A percentile compares a stretch with the other conserved stretches of the same genome.
These are phyloP conservation scores for Carallia brachiata DNA, from an alignment of 345 rosid genomes.

Conservation along the genomic window DNA sequence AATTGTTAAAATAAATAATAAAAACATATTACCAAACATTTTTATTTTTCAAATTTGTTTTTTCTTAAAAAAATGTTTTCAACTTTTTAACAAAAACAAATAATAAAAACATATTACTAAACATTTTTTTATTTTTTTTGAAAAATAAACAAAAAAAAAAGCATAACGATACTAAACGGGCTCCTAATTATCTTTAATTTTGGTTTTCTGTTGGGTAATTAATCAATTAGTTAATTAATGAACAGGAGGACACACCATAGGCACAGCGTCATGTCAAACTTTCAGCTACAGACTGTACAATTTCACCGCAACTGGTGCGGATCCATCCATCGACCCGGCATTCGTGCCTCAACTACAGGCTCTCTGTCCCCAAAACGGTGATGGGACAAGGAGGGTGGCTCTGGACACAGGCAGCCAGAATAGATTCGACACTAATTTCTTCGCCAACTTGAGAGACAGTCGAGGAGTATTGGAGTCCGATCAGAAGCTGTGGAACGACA, in stretches of 20 bases:
- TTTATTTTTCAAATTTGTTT: too few species aligned
- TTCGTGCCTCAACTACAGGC: conserved; percentile 50
- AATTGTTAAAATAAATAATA: too few species aligned
- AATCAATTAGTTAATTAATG: too few species aligned
- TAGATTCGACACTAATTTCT: conserved; percentile 47
- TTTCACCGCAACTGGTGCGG: neutral
- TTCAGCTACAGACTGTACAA: conserved; percentile 32
- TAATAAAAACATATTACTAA: too few species aligned
- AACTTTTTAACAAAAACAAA: too few species aligned
- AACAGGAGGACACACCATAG: conserved; percentile 61
- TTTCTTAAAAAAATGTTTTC: too few species aligned
- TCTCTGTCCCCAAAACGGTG: conserved; percentile 24
- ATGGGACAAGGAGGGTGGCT: conserved; percentile 36
- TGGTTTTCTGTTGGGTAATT: too few species aligned
- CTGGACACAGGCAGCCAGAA: conserved; percentile 47
- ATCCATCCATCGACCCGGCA: conserved; percentile 37
- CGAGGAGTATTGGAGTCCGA: conserved; percentile 48
- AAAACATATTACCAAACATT: too few species aligned
- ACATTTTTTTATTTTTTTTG: too few species aligned
- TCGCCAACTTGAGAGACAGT: conserved; percentile 39
- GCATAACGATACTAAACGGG: too few species aligned
- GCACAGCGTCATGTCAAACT: conserved; percentile 48
- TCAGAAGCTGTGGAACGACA: conserved; percentile 22
- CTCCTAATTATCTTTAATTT: too few species aligned
- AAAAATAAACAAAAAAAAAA: too few species aligned